Conservation (phyloP, 2,329 filamentous ascomycete genomes). For the Lojkania enalia region DNA sequence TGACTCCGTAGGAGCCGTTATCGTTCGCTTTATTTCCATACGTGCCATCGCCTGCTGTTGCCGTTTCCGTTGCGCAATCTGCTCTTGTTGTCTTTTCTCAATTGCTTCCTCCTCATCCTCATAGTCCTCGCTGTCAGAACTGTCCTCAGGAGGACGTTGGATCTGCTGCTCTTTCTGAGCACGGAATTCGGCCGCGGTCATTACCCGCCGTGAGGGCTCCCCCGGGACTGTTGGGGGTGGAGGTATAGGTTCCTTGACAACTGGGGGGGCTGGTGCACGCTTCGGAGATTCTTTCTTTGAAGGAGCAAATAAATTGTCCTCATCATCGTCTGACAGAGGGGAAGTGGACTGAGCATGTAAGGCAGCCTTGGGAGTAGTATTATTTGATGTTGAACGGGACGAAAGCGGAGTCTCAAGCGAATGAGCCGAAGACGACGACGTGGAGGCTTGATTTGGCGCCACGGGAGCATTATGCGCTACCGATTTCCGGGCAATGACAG, state of each 20-base stretch:
- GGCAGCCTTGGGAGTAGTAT: conserved; percentile 34
- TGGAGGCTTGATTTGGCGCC: conserved; percentile 26
- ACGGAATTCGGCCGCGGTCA: conserved; percentile 40
- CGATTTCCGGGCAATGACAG: conserved; percentile 28
- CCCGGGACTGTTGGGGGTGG: conserved; percentile 12
- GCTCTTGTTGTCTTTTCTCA: conserved; percentile 37
- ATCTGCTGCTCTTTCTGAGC: conserved; percentile 34
- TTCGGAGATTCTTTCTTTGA: conserved; percentile 11
- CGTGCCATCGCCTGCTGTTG: conserved; percentile 41
- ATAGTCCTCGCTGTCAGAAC: conserved; percentile 37
- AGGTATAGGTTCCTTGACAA: conserved; percentile 16
- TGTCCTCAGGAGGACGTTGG: conserved; percentile 29
- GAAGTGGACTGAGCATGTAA: conserved; percentile 23
- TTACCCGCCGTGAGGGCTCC: conserved; percentile 27
- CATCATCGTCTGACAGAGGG: conserved; percentile 24
- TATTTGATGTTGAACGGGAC: conserved; percentile 37
- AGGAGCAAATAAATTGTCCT: conserved; percentile 35
- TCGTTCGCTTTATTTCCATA: conserved; percentile 40
- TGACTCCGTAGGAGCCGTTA: conserved; percentile 28
- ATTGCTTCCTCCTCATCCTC: conserved; percentile 45
- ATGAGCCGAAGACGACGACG: conserved; percentile 34
- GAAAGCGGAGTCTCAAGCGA: conserved; percentile 40
- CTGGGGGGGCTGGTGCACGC: conserved; percentile 14
- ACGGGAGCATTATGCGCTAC: conserved; percentile 25
- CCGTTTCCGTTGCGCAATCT: conserved; percentile 35